phyloP scores from a whole-genome alignment of 2,329 filamentous ascomycete genomes.

The Epichloe aotearoae region DNA sequence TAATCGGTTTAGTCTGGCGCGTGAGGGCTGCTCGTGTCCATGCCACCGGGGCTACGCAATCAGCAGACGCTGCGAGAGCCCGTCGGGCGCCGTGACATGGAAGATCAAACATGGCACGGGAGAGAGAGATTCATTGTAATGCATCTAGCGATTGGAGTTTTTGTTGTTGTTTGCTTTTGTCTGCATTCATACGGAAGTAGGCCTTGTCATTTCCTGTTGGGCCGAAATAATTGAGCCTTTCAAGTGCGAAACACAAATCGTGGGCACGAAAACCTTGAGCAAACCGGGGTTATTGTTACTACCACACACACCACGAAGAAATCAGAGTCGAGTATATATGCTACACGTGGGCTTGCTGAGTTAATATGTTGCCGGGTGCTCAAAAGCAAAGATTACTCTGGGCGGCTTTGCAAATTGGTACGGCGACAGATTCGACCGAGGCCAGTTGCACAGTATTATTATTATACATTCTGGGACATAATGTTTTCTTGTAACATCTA shows the following conservation, averaged over 20 bases:
- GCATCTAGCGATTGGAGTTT: constrained; percentile 28
- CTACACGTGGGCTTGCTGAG: background rate
- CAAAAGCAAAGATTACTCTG: background rate
- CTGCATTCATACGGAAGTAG: constrained; percentile 10
- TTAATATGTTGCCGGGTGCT: background rate
- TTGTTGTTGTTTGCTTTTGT: constrained; percentile 13
- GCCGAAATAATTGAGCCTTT: background rate
- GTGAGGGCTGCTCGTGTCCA: background rate
- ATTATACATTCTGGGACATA: constrained; percentile 2
- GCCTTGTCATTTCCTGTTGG: constrained; percentile 3
- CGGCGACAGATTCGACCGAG: background rate
- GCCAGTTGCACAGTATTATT: background rate
- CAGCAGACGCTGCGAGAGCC: background rate
- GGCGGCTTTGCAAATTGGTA: background rate
- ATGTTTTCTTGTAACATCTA: constrained; percentile 5
- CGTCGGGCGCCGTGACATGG: background rate
- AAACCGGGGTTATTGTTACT: background rate
- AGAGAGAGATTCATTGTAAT: constrained; percentile 9
- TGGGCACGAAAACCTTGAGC: background rate
- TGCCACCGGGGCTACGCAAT: background rate
- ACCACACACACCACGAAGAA: background rate
- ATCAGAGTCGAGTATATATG: background rate
- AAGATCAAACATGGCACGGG: background rate
- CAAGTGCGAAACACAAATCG: background rate
- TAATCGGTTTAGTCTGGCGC: background rate